These are phyloP conservation scores for Microsporum ferrugineum DNA, from an alignment of 2,329 filamentous ascomycete species.

Conservation along the genomic window DNA sequence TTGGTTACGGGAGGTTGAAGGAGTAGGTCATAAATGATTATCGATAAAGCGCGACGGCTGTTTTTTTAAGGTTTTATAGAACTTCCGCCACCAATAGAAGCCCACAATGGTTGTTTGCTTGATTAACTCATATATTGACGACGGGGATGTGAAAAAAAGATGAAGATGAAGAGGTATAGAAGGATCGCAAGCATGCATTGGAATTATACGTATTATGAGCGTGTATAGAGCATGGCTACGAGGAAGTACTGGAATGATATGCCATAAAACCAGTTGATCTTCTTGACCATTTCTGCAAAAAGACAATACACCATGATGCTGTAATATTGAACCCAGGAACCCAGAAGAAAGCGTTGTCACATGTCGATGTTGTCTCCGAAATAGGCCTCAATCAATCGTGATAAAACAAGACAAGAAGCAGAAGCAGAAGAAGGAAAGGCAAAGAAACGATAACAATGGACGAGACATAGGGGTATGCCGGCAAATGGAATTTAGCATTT, in stretches of 20 bases:
- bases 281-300: neutral
- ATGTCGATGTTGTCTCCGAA: neutral
- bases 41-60: neutral
- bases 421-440: neutral
- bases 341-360: neutral
- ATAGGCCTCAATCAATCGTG: constrained; percentile 3
- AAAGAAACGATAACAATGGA: constrained; percentile 5
- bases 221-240: neutral
- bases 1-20: neutral
- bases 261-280: neutral
- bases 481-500: constrained; percentile 2
- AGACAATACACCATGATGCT: constrained; percentile 1
- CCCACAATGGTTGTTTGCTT: neutral
- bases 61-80: neutral
- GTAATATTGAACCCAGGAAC: neutral
- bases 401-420: neutral
- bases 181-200: neutral
- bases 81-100: neutral
- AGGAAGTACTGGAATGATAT: neutral
- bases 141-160: neutral
- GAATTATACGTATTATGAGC: neutral
- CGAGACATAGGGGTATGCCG: neutral
- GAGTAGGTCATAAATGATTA: neutral
- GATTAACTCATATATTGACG: neutral
- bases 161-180: neutral